phyloP scores from a whole-genome alignment of 169 alveolate species.

The Eimeria tenella region DNA sequence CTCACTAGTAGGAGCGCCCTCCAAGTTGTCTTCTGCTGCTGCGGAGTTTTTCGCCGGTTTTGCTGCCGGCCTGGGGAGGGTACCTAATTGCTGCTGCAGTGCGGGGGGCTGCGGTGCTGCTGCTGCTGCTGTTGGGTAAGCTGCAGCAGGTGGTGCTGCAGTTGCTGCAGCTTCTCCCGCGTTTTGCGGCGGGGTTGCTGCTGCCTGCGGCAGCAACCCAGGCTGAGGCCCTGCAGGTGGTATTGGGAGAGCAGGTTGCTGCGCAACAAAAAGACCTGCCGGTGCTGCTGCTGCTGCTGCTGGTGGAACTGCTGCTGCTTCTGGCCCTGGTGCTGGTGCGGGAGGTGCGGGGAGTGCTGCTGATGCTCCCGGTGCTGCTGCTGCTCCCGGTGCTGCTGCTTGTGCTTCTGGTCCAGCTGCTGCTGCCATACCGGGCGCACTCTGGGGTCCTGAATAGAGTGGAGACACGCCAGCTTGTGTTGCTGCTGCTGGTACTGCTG shows the following conservation, averaged over 20 bases:
- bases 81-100: not conserved
- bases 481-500: slow-evolving; percentile 35
- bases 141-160: slow-evolving; percentile 3
- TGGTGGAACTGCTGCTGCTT: slow-evolving; percentile 1
- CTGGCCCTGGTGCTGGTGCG: not conserved
- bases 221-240: not conserved
- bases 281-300: not conserved
- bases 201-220: not conserved
- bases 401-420: not conserved
- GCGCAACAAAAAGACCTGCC: not conserved
- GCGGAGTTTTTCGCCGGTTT: too few species aligned
- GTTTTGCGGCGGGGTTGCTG: not conserved
- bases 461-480: not conserved
- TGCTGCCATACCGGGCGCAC: not conserved
- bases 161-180: not conserved
- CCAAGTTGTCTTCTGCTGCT: not conserved
- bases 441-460: not conserved
- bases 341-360: not conserved
- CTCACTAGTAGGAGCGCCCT: not conserved
- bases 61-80: too few species aligned
- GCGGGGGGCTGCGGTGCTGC: not conserved
- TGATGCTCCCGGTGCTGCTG: not conserved
- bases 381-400: slow-evolving; percentile 20
- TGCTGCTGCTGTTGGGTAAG: not conserved
- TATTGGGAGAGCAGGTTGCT: not conserved